These are phyloP conservation scores for Gliomastix tumulicola DNA, from an alignment of 2,329 filamentous ascomycete species.

Conservation along the genomic window DNA sequence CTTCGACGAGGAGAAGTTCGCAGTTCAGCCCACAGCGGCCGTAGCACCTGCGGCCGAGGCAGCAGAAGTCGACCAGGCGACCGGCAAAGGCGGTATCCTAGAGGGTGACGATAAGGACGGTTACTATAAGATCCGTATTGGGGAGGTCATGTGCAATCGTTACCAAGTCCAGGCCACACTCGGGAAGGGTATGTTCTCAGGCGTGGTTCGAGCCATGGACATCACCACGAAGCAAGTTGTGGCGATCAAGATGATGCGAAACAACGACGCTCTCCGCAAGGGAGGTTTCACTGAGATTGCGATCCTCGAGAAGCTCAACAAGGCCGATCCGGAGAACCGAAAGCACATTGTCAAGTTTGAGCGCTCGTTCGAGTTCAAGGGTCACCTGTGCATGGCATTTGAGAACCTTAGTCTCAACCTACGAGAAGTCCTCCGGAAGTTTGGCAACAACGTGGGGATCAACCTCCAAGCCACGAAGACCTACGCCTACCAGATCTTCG, in stretches of 20 bases:
- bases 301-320: slow-evolving; percentile 81
- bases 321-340: slow-evolving; percentile 79
- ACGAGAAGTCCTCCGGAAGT: slow-evolving; percentile 90
- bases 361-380: slow-evolving; percentile 86
- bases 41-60: slow-evolving; percentile 26
- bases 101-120: slow-evolving; percentile 93
- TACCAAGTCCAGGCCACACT: slow-evolving; percentile 85
- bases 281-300: slow-evolving; percentile 92
- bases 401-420: slow-evolving; percentile 92
- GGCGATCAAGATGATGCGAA: slow-evolving; percentile 95
- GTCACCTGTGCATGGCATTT: slow-evolving; percentile 93
- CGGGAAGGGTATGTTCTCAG: slow-evolving; percentile 93
- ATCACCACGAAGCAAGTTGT: slow-evolving; percentile 68
- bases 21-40: slow-evolving; percentile 34
- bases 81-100: slow-evolving; percentile 69
- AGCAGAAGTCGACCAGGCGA: slow-evolving; percentile 47
- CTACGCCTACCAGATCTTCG: slow-evolving; percentile 92
- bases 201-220: slow-evolving; percentile 84
- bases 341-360: slow-evolving; percentile 89
- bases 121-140: slow-evolving; percentile 91
- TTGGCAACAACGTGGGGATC: slow-evolving; percentile 89
- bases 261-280: slow-evolving; percentile 88
- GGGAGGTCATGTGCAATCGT: slow-evolving; percentile 80
- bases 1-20: slow-evolving; percentile 60
- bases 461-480: slow-evolving; percentile 79